phyloP scores from a whole-genome alignment of 2,329 filamentous ascomycete species.

The Bimuria novae-zelandiae region DNA sequence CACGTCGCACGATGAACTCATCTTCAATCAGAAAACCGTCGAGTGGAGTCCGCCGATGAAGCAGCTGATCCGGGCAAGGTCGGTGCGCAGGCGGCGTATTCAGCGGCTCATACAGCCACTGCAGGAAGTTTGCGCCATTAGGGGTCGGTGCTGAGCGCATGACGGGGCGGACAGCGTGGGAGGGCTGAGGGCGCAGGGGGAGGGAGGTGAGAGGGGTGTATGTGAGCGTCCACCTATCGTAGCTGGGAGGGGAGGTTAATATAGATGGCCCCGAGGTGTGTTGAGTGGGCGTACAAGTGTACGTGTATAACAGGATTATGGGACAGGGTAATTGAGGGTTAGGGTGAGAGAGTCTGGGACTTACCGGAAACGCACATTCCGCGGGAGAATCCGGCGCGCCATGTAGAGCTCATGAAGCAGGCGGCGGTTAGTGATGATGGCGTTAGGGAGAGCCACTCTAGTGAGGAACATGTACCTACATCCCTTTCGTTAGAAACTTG shows the following conservation, averaged over 20 bases:
- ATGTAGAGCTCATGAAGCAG: constrained; percentile 14
- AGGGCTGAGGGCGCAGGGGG: not conserved
- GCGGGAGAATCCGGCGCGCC: not conserved
- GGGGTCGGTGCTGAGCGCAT: constrained; percentile 12
- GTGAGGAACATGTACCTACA: constrained; percentile 14
- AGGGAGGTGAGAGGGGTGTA: not conserved
- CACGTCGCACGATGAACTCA: constrained; percentile 9
- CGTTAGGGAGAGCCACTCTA: constrained; percentile 14
- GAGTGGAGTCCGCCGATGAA: constrained; percentile 7
- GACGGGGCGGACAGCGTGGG: constrained; percentile 11
- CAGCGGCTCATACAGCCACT: constrained; percentile 11
- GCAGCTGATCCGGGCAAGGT: constrained; percentile 4
- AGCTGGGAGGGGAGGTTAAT: constrained; percentile 1
- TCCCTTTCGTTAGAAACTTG: not conserved
- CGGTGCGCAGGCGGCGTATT: not conserved
- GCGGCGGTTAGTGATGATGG: constrained; percentile 16
- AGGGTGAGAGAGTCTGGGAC: no score
- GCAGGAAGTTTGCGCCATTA: constrained; percentile 10
- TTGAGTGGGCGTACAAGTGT: no score
- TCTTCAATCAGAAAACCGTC: constrained; percentile 12
- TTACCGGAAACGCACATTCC: constrained; percentile 8
- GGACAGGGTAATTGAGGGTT: not conserved
- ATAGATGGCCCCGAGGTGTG: not conserved
- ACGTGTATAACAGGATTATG: no score
- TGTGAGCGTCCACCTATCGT: constrained; percentile 11